These are phyloP conservation scores for Venturiaceae sp. DNA, from an alignment of 2,329 filamentous ascomycete genomes.

Conservation along the genomic window DNA sequence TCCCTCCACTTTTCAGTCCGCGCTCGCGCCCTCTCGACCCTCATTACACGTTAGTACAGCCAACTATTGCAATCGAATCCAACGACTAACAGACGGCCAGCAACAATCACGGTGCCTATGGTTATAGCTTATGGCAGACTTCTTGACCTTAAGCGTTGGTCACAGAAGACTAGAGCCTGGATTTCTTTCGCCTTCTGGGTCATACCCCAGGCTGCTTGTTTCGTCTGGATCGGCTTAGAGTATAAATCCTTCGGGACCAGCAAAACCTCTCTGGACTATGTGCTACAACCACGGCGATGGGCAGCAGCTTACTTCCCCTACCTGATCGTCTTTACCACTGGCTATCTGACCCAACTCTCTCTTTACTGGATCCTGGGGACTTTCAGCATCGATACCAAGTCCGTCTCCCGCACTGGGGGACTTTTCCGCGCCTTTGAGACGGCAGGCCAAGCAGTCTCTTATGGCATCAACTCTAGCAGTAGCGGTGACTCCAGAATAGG, in stretches of 20 bases:
- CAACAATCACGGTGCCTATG: background rate
- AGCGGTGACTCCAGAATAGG: background rate
- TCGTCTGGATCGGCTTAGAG: background rate
- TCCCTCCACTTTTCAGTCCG: slow-evolving; percentile 61
- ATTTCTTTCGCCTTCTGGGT: background rate
- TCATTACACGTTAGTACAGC: background rate
- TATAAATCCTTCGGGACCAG: background rate
- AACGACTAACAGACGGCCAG: background rate
- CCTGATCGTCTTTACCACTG: background rate
- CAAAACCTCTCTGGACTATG: background rate
- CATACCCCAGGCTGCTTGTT: background rate
- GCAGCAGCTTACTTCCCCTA: background rate
- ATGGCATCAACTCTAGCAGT: background rate
- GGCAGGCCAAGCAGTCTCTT: background rate
- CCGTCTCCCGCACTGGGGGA: background rate
- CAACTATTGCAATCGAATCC: background rate
- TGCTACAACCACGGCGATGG: background rate
- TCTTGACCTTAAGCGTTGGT: background rate
- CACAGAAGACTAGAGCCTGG: background rate
- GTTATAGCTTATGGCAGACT: background rate
- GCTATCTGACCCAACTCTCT: background rate
- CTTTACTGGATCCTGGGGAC: background rate
- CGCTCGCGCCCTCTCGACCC: slow-evolving; percentile 44
- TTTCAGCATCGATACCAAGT: background rate
- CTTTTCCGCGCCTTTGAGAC: background rate